phyloP scores from a whole-genome alignment of 1,284 basidiomycete species.

The Irpex sp. region DNA sequence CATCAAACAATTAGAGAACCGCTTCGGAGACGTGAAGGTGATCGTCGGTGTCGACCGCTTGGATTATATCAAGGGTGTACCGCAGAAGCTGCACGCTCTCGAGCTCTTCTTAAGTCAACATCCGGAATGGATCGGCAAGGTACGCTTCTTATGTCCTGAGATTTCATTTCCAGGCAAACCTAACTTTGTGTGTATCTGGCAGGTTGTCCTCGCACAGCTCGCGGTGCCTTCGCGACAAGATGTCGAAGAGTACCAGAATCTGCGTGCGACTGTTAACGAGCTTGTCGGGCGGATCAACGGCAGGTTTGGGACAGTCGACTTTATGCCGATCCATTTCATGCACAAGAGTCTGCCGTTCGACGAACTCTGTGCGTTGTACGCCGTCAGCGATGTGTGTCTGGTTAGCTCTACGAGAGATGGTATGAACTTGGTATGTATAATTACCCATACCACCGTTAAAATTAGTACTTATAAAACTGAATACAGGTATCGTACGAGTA shows the following conservation, averaged over 20 bases:
- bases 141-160: conserved; percentile 22
- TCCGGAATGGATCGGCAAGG: conserved; percentile 99
- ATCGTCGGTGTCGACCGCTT: conserved; percentile 98
- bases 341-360: conserved; percentile 93
- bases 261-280: conserved; percentile 95
- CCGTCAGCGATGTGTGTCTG: conserved; percentile 93
- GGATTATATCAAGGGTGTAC: conserved; percentile 99
- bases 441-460: background rate
- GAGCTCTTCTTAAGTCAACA: conserved; percentile 97
- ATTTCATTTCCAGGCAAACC: conserved; percentile 5
- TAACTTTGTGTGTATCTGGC: background rate
- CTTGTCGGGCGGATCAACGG: conserved; percentile 98
- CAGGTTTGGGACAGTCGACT: conserved; percentile 96
- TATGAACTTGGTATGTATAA: conserved; percentile 87
- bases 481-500: conserved; percentile 98
- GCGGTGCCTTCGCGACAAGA: conserved; percentile 98
- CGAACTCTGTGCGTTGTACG: conserved; percentile 95
- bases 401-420: conserved; percentile 95
- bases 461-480: background rate
- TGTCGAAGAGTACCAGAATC: conserved; percentile 98
- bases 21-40: conserved; percentile 94
- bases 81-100: conserved; percentile 95
- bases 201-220: conserved; percentile 94
- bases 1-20: conserved; percentile 78
- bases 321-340: conserved; percentile 99